Evolutionary conservation across 2,329 filamentous ascomycete species (phyloP).

Genomic region (Verticillium albo-atrum): DNA sequence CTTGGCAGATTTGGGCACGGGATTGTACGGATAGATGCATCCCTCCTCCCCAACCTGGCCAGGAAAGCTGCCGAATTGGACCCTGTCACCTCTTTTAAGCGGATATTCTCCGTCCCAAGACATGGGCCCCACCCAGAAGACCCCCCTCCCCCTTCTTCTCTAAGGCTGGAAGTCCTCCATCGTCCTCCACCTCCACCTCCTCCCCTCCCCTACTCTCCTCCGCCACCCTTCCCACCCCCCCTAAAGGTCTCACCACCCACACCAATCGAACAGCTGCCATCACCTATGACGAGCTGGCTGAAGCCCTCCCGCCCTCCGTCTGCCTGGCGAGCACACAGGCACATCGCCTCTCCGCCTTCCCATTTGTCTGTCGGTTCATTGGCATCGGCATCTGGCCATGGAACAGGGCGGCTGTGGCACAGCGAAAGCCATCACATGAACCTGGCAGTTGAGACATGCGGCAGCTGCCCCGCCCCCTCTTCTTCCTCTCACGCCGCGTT

Average conservation of each 20-base stretch:
- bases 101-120: neutral
- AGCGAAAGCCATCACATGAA: neutral
- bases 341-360: neutral
- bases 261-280: neutral
- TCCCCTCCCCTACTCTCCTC: neutral
- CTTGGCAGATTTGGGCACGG: neutral
- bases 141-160: neutral
- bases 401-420: neutral
- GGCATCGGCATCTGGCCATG: neutral
- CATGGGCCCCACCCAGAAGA: neutral
- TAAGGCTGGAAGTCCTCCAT: neutral
- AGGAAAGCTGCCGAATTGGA: no score
- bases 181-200: neutral
- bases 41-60: no score
- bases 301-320: neutral
- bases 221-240: neutral
- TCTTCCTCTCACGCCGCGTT: neutral
- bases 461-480: neutral
- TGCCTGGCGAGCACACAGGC: neutral
- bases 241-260: neutral
- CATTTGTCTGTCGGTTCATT: neutral
- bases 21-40: neutral
- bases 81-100: no score
- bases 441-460: neutral
- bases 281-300: neutral